These are phyloP conservation scores for Trichoderma sp. DNA, from an alignment of 2,329 filamentous ascomycete genomes.

Conservation along the genomic window DNA sequence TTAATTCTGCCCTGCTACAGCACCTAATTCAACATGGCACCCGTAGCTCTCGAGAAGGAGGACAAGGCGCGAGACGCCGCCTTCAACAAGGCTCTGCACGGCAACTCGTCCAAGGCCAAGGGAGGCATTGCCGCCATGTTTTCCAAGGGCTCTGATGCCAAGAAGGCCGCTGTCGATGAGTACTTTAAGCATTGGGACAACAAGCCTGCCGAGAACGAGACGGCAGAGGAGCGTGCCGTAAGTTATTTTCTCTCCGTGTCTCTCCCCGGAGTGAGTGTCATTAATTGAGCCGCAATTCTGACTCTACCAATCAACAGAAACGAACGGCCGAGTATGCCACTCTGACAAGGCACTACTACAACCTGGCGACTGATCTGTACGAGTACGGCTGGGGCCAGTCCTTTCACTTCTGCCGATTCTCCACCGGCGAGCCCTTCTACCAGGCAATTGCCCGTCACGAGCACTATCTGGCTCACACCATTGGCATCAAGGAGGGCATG, in stretches of 20 bases:
- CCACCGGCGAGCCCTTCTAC: conserved; percentile 75
- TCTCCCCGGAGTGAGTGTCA: neutral
- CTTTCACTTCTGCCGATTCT: conserved; percentile 95
- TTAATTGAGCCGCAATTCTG: conserved; percentile 56
- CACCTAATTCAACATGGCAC: conserved; percentile 19
- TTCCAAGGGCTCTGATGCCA: conserved; percentile 70
- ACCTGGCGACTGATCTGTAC: conserved; percentile 86
- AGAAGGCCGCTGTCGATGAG: conserved; percentile 80
- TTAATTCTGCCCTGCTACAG: neutral
- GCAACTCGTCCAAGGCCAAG: conserved; percentile 61
- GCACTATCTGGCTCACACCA: conserved; percentile 87
- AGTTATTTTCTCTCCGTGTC: neutral
- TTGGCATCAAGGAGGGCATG: conserved; percentile 76
- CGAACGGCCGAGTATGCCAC: conserved; percentile 87
- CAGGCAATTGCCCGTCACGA: conserved; percentile 91
- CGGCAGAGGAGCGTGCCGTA: conserved; percentile 19
- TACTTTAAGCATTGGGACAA: conserved; percentile 98
- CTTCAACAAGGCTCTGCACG: conserved; percentile 89
- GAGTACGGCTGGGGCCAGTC: conserved; percentile 91
- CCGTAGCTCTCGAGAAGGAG: conserved; percentile 43
- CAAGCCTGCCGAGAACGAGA: conserved; percentile 69
- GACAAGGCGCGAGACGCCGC: conserved; percentile 81
- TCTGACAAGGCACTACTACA: conserved; percentile 93
- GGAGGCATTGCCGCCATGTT: conserved; percentile 82
- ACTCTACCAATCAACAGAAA: conserved; percentile 48